phyloP scores from a whole-genome alignment of 2,329 filamentous ascomycete species.

The Clarireedia monteithiana region DNA sequence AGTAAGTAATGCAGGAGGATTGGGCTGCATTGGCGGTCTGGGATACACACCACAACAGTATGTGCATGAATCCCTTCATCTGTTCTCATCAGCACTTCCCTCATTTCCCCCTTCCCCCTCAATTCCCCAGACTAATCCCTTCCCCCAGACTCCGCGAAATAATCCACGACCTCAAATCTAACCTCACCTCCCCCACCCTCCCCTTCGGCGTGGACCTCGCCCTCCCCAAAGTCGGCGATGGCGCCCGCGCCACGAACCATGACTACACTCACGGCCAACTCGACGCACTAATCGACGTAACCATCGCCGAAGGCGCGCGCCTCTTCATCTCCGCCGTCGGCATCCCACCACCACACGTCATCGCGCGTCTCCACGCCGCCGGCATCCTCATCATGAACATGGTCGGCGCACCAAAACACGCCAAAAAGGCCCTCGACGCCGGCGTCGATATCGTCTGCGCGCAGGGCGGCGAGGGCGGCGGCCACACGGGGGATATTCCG shows the following conservation, averaged over 20 bases:
- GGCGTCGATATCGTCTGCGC: slow-evolving; percentile 89
- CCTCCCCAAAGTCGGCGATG: slow-evolving; percentile 78
- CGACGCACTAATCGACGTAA: slow-evolving; percentile 80
- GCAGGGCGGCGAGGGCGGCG: slow-evolving; percentile 88
- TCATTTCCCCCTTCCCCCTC: not conserved
- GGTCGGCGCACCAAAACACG: slow-evolving; percentile 89
- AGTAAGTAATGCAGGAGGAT: slow-evolving; percentile 69
- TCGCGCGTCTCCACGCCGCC: slow-evolving; percentile 69
- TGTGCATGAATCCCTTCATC: no score
- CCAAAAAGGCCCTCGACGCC: slow-evolving; percentile 75
- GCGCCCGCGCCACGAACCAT: slow-evolving; percentile 83
- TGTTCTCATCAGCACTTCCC: slow-evolving; percentile 15
- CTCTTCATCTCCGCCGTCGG: slow-evolving; percentile 87
- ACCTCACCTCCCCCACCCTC: slow-evolving; percentile 56
- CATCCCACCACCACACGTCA: slow-evolving; percentile 66
- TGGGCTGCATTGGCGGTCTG: slow-evolving; percentile 65
- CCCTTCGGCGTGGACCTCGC: slow-evolving; percentile 91
- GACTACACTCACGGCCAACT: slow-evolving; percentile 90
- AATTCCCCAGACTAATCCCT: not conserved
- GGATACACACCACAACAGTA: slow-evolving; percentile 54
- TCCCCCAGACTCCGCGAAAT: slow-evolving; percentile 56
- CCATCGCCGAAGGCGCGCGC: slow-evolving; percentile 73
- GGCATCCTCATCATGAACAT: slow-evolving; percentile 93
- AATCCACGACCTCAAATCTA: slow-evolving; percentile 76
- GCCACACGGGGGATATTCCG: slow-evolving; percentile 83